Conservation (phyloP, 2,329 filamentous ascomycete species). For the Drechmeria coniospora region DNA sequence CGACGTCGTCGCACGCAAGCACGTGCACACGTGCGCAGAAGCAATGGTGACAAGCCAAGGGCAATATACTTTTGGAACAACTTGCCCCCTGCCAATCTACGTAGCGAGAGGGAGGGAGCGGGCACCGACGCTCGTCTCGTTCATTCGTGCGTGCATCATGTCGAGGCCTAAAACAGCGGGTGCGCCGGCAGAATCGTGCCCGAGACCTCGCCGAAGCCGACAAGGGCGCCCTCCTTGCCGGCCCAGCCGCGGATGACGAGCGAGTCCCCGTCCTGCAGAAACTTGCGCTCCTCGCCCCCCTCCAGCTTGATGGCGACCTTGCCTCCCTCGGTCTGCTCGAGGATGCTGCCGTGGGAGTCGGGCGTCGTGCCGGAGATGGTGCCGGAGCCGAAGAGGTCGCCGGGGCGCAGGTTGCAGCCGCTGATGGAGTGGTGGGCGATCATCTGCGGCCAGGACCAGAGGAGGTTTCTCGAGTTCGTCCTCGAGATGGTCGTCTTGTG, state of each 20-base stretch:
- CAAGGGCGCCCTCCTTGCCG: conserved; percentile 47
- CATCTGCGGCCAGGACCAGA: conserved; percentile 78
- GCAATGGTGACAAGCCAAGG: too few species aligned
- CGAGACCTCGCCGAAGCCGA: conserved; percentile 63
- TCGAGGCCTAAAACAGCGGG: conserved; percentile 12
- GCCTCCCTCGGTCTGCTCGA: conserved; percentile 58
- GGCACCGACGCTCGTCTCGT: too few species aligned
- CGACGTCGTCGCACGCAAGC: too few species aligned
- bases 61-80: too few species aligned
- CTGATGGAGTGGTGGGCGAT: conserved; percentile 65
- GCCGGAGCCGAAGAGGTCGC: conserved; percentile 63
- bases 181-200: conserved; percentile 37
- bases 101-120: too few species aligned
- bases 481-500: conserved; percentile 16
- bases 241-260: conserved; percentile 50
- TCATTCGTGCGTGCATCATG: too few species aligned
- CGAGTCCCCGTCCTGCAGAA: conserved; percentile 61
- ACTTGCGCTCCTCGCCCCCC: conserved; percentile 51
- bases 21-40: too few species aligned
- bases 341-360: conserved; percentile 52
- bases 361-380: conserved; percentile 53
- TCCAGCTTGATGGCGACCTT: conserved; percentile 46
- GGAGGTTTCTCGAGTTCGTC: conserved; percentile 29
- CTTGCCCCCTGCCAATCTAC: too few species aligned
- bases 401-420: conserved; percentile 58